Base-by-base conservation (phyloP, 768 basidiomycete species). In the Lactarius sp. region DNA sequence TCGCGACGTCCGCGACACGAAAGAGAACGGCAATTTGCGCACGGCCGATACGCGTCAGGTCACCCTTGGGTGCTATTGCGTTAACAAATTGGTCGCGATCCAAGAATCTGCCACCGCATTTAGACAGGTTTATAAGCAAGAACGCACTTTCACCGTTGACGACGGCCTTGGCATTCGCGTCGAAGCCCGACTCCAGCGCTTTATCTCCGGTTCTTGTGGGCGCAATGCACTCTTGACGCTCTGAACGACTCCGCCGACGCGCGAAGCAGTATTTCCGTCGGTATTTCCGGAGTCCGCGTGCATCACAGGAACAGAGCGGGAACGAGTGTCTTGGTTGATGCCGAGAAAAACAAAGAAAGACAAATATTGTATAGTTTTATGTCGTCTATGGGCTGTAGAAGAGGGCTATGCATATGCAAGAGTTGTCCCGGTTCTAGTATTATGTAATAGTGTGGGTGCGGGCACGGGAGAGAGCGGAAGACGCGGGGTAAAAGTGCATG, bases 1-100 rank as follows among this genome's bases (percentile, higher is more conserved):
- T 83, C 50, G 84, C 83, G 50, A 83, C 78, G 77, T 94, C 94
- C 53, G 94, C 93, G 62, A 95, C 91, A 60, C 86, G 86, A 77
- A 95, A 96, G 66, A 96, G 82, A 63, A 95, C 88, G 44, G 85
- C 87, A 72, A 92, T 98, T 72, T 97, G 94, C 8, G 87, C 83
- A 22, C 90, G 87, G 41, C 86, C 86, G 69, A 98, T 95, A 75
- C 88, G 91, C 60, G 85, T 81, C 69, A 94, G 80, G 78, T 96
- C 94, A 39, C 83, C 85, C 52, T 83, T 82, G 2, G 96, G 94
- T 37, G 90, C 94, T 73, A 98, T 95, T 57, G 97, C 96, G 73
- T 92, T 92, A 69, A 98, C 89, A 75, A 99, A 99, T 70, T 86
- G 86, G 36, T 94, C 88, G 41, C 81, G 78, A 76, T 93, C 90